Conservation (phyloP, 2,329 filamentous ascomycete species). For the Fusarium stilboides region DNA sequence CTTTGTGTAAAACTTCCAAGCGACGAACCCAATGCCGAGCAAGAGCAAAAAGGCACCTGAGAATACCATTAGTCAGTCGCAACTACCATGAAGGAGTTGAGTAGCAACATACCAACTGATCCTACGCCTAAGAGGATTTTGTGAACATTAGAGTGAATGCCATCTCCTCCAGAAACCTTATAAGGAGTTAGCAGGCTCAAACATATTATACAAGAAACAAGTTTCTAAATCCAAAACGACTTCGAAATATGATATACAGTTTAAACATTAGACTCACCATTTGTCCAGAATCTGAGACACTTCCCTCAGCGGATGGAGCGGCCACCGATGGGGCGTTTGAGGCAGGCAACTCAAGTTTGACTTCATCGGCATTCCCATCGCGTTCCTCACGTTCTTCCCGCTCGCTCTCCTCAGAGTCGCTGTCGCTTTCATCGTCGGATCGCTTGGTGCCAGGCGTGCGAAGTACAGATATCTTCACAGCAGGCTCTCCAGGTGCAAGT, state of each 20-base stretch:
- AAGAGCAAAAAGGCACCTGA: slow-evolving; percentile 44
- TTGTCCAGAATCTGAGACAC: slow-evolving; percentile 16
- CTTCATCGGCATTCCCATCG: slow-evolving; percentile 5
- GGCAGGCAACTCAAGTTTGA: slow-evolving; percentile 12
- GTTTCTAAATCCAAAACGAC: slow-evolving; percentile 6
- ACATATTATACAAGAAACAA: background rate
- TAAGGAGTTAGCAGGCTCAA: slow-evolving; percentile 22
- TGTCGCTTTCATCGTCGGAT: slow-evolving; percentile 18
- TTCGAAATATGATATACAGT: background rate
- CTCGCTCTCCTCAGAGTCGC: slow-evolving; percentile 16
- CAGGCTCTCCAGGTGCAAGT: slow-evolving; percentile 17
- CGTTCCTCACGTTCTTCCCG: slow-evolving; percentile 10
- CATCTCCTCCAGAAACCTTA: slow-evolving; percentile 31
- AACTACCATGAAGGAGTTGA: background rate
- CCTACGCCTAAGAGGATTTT: slow-evolving; percentile 47
- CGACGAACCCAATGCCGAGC: slow-evolving; percentile 42
- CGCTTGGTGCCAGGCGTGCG: slow-evolving; percentile 13
- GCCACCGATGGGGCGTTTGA: slow-evolving; percentile 21
- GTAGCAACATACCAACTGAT: slow-evolving; percentile 41
- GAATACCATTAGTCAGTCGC: slow-evolving; percentile 12
- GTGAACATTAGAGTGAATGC: slow-evolving; percentile 43
- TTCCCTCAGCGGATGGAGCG: slow-evolving; percentile 31
- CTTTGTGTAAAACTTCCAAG: slow-evolving; percentile 43
- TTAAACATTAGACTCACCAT: slow-evolving; percentile 40
- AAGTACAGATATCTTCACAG: slow-evolving; percentile 19